phyloP scores from a whole-genome alignment of 129 eudicot genomes.

The Chrysanthemum seticuspe region DNA sequence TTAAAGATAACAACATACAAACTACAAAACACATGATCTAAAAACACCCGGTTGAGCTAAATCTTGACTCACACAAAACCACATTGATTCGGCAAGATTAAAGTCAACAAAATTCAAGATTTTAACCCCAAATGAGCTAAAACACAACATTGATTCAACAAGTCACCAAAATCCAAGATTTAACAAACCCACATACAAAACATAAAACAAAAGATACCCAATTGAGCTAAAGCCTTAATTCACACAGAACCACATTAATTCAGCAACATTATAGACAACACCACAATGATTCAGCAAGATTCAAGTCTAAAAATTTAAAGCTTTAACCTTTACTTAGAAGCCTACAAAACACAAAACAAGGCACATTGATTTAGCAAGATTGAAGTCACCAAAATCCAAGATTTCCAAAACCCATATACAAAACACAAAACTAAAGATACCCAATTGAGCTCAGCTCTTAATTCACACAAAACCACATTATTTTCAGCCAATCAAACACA shows the following conservation, averaged over 20 bases:
- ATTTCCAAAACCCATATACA: neutral
- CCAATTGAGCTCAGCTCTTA: neutral
- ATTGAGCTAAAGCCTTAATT: neutral
- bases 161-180: conserved; percentile 20
- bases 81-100: conserved; percentile 11
- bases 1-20: conserved; percentile 11
- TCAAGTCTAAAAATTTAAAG: too few relatives aligned
- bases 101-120: conserved; percentile 1
- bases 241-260: conserved; percentile 12
- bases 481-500: neutral
- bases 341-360: too few relatives aligned
- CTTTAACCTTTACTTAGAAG: too few relatives aligned
- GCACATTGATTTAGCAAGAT: neutral
- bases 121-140: conserved; percentile 13
- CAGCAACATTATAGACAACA: neutral
- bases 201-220: conserved; percentile 4
- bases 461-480: neutral
- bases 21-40: neutral
- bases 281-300: conserved; percentile 4
- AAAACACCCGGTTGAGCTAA: conserved; percentile 11
- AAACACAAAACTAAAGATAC: neutral
- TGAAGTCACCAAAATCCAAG: neutral
- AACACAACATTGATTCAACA: conserved; percentile 16
- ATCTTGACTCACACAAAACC: neutral
- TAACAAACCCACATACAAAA: conserved; percentile 32